Evolutionary conservation across 495 filamentous ascomycete genomes (phyloP), one percentile per base, ranked within the genome.

Genomic region (Opeltia flavorubescens): DNA sequence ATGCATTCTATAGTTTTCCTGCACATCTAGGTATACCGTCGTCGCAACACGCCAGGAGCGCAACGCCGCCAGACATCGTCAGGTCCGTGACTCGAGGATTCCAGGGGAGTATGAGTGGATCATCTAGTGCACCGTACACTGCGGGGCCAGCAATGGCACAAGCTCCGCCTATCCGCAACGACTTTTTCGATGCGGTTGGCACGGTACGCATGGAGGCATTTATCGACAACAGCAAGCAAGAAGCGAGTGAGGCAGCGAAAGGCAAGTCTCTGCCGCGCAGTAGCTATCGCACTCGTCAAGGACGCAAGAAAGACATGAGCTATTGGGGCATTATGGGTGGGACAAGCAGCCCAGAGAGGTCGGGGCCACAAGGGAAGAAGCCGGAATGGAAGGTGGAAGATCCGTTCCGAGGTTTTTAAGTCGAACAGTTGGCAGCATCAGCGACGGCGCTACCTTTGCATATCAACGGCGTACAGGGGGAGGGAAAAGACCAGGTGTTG

Each of bases 171-270:
- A 42, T 59, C 46, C 29, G 52, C 46, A 41, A 64, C 23, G 69
- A 71, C 48, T 68, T 70, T 53, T 74, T 72, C 47, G 73, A 76
- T 46, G 80, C 83, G 0, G 82, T 94, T 25, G 91, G 91, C 13
- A 95, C 87, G 8, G 78, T 98, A 33, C 78, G 91, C 25, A 98
- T 98, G 91, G 91, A 96, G 62, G 91, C 91, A 0, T 98, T 98
- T 58, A 83, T 89, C 44, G 78, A 77, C 47, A 74, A 75, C 12
- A 40, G 0, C 13, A 26, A 31, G 5, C 27, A 21, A 20, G 41
- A 17, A 18, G 27, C 48, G n/a, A 17, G 13, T 5, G 1, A 17
- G 8, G 40, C 8, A 35, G 48, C 28, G 11, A 42, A 49, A 21
- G 43, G 47, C 15, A 31, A 48, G 44, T 31, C 9, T 23, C 31